Percentiles rank a stretch among this genome's conserved stretches.
Evolutionary conservation across 2,329 filamentous ascomycete genomes (phyloP).

Genomic region (Hypoxylon sp.): DNA sequence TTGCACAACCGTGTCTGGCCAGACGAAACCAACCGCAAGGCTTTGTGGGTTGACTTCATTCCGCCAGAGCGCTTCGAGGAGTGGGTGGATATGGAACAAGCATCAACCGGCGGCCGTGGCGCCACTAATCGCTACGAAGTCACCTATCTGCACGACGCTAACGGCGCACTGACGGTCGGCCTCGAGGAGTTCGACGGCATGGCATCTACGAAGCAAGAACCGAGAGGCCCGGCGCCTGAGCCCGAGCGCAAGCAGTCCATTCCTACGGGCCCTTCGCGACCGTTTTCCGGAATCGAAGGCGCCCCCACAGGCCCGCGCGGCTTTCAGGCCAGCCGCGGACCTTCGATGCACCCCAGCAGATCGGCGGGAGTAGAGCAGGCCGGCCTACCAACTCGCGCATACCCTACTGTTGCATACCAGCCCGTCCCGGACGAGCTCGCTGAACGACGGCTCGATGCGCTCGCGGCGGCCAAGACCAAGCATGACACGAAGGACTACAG

Average conservation of each 20-base stretch:
- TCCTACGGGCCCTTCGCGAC: conserved; percentile 44
- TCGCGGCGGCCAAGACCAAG: conserved; percentile 57
- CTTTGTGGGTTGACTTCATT: conserved; percentile 88
- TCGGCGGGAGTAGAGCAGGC: conserved; percentile 34
- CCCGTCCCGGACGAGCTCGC: conserved; percentile 72
- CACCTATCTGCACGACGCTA: conserved; percentile 66
- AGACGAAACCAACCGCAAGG: conserved; percentile 82
- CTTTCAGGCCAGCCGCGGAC: conserved; percentile 45
- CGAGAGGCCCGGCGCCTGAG: conserved; percentile 30
- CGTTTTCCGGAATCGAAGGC: conserved; percentile 44
- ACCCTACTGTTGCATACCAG: conserved; percentile 55
- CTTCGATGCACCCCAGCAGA: conserved; percentile 31
- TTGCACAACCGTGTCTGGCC: conserved; percentile 87
- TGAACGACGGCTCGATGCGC: conserved; percentile 67
- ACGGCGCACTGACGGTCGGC: conserved; percentile 62
- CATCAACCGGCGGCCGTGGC: conserved; percentile 52
- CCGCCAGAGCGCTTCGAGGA: conserved; percentile 74
- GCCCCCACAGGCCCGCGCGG: conserved; percentile 52
- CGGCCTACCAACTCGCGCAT: conserved; percentile 50
- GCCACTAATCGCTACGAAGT: conserved; percentile 72
- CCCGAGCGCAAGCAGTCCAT: conserved; percentile 39
- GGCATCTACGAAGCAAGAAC: conserved; percentile 28
- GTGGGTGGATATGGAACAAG: conserved; percentile 77
- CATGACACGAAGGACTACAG: conserved; percentile 53
- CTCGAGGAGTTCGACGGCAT: conserved; percentile 59